Evolutionary conservation across 768 basidiomycete species (phyloP).

Genomic region (Kwoniella europaea): DNA sequence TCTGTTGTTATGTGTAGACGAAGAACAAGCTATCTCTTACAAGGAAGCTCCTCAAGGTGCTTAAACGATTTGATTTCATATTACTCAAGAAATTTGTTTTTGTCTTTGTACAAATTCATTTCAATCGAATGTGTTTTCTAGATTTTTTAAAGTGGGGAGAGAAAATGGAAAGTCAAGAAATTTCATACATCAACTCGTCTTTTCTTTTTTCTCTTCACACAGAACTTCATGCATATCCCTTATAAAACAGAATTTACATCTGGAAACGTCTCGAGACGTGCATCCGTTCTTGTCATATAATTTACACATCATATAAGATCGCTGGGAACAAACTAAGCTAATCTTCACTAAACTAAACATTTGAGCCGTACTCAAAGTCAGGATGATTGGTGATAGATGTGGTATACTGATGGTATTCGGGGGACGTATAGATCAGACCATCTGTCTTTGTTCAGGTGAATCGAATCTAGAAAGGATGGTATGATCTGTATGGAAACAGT

Average conservation of each 20-base stretch:
- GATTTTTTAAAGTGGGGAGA: neutral
- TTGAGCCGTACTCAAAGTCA: too few relatives aligned
- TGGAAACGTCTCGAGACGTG: too few relatives aligned
- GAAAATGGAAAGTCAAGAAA: neutral
- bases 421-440: too few relatives aligned
- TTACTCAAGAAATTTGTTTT: neutral
- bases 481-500: too few relatives aligned
- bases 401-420: too few relatives aligned
- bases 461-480: too few relatives aligned
- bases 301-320: too few relatives aligned
- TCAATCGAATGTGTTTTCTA: neutral
- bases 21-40: slow-evolving; percentile 85
- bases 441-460: too few relatives aligned
- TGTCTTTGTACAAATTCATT: neutral
- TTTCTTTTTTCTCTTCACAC: neutral
- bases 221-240: slow-evolving; percentile 1
- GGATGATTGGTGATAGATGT: too few relatives aligned
- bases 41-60: slow-evolving; percentile 86
- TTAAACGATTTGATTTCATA: slow-evolving; percentile 21
- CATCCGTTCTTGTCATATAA: too few relatives aligned
- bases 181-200: neutral
- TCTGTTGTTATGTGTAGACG: slow-evolving; percentile 53
- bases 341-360: too few relatives aligned
- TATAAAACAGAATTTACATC: neutral
- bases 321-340: too few relatives aligned